A percentile compares a stretch with the other conserved stretches of the same genome.
phyloP scores from a whole-genome alignment of 2,329 filamentous ascomycete genomes.

The Colletotrichum limetticola region DNA sequence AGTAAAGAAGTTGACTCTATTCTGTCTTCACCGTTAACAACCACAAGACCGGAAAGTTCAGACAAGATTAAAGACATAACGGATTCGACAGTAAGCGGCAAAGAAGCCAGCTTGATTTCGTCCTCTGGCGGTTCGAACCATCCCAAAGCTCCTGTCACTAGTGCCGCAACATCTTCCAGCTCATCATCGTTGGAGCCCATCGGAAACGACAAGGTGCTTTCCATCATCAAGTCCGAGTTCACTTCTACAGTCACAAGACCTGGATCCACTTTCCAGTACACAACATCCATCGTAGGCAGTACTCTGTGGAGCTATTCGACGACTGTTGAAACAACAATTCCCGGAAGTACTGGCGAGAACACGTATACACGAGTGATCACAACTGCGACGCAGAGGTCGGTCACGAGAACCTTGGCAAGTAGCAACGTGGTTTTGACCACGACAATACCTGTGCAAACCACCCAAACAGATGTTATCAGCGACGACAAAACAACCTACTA shows the following conservation, averaged over 20 bases:
- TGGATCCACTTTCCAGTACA: background rate
- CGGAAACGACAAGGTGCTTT: background rate
- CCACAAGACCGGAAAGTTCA: background rate
- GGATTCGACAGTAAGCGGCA: background rate
- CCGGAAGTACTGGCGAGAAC: background rate
- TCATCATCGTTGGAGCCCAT: background rate
- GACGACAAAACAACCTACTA: background rate
- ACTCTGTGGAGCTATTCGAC: background rate
- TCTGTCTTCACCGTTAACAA: background rate
- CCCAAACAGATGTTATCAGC: background rate
- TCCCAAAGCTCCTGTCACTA: background rate
- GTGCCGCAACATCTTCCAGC: background rate
- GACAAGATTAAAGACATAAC: background rate
- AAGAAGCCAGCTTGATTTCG: background rate
- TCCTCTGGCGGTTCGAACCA: background rate
- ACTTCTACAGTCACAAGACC: background rate
- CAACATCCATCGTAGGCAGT: background rate
- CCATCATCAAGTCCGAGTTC: conserved; percentile 9
- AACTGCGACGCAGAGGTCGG: background rate
- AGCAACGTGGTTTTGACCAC: conserved; percentile 1
- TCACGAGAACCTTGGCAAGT: background rate
- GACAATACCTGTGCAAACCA: background rate
- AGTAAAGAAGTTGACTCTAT: background rate
- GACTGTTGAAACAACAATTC: background rate
- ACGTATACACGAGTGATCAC: background rate